These are phyloP conservation scores for Lichtheimia ramosa DNA, from an alignment of 371 early-diverging fungal species.

Conservation along the genomic window DNA sequence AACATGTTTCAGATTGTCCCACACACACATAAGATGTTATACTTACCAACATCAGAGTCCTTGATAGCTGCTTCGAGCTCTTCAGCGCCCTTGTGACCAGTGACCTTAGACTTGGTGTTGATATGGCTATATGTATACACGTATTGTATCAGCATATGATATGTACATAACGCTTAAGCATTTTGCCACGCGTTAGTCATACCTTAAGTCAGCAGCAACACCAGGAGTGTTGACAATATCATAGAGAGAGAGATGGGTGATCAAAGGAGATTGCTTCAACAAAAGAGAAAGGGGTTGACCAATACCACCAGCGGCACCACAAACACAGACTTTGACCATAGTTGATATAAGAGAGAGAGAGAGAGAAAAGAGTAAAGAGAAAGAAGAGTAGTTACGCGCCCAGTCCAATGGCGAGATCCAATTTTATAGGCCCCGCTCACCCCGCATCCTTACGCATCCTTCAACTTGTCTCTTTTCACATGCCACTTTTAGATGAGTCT, in stretches of 20 bases:
- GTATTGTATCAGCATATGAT: no score
- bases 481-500: no score
- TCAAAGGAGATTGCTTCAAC: slow-evolving; percentile 73
- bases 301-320: slow-evolving; percentile 91
- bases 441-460: no score
- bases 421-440: no score
- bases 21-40: not conserved
- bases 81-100: slow-evolving; percentile 41
- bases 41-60: slow-evolving; percentile 48
- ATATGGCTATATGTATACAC: slow-evolving; percentile 52
- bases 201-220: slow-evolving; percentile 75
- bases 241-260: slow-evolving; percentile 70
- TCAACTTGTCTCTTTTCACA: no score
- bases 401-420: no score
- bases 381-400: not conserved
- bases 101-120: slow-evolving; percentile 75
- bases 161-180: not conserved
- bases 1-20: slow-evolving; percentile 1
- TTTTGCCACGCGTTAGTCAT: not conserved
- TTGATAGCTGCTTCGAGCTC: slow-evolving; percentile 52
- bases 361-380: not conserved
- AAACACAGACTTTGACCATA: slow-evolving; percentile 77
- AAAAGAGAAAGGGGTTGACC: slow-evolving; percentile 90
- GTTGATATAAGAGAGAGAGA: slow-evolving; percentile 18
- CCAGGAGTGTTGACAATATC: slow-evolving; percentile 79